These are phyloP conservation scores for Xylaria sp. DNA, from an alignment of 2,329 filamentous ascomycete genomes.

Conservation along the genomic window DNA sequence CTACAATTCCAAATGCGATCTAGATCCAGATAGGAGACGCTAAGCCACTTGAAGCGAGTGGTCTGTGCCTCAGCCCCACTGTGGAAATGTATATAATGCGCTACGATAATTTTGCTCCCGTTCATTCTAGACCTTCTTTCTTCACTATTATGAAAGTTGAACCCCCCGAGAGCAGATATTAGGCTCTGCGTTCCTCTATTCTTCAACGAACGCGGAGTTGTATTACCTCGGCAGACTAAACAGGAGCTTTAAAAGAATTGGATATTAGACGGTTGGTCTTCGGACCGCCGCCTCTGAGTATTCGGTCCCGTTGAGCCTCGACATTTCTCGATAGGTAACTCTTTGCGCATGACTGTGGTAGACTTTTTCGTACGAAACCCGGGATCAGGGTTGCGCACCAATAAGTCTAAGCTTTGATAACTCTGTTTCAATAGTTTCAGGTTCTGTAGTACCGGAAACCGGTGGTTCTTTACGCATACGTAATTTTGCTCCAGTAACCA, in stretches of 20 bases:
- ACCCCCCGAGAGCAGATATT: constrained; percentile 66
- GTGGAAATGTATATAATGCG: constrained; percentile 27
- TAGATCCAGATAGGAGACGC: constrained; percentile 8
- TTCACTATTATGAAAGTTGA: constrained; percentile 63
- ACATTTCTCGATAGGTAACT: constrained; percentile 29
- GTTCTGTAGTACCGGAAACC: neutral
- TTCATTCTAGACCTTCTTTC: constrained; percentile 49
- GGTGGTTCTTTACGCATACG: neutral
- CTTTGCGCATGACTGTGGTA: neutral
- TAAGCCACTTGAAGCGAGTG: neutral
- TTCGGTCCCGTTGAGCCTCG: constrained; percentile 70
- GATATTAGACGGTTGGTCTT: constrained; percentile 58
- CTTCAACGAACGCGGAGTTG: constrained; percentile 63
- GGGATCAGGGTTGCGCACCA: too few relatives aligned
- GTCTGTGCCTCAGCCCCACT: constrained; percentile 32
- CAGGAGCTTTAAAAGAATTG: constrained; percentile 72
- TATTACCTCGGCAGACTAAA: constrained; percentile 68
- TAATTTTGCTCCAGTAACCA: neutral
- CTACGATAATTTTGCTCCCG: constrained; percentile 26
- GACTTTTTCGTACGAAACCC: neutral
- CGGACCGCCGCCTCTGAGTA: constrained; percentile 54
- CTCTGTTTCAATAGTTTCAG: neutral
- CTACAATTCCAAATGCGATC: constrained; percentile 38
- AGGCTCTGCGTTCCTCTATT: constrained; percentile 60
- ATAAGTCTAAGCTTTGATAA: neutral